Evolutionary conservation across 2,329 filamentous ascomycete species (phyloP).

Genomic region (Ilyonectria mors-panacis): DNA sequence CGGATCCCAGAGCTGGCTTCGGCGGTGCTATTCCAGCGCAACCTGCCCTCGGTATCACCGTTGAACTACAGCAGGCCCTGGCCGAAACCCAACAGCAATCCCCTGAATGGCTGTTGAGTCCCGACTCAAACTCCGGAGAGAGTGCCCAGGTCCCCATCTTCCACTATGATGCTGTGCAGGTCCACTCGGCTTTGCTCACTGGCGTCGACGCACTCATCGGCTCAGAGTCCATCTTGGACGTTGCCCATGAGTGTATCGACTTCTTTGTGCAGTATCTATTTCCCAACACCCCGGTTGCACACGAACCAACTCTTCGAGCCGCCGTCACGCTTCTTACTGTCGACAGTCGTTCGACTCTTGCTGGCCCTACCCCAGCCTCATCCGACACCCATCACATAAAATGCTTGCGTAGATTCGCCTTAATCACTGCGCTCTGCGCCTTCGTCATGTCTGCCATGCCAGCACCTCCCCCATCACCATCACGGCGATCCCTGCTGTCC

Average conservation of each 20-base stretch:
- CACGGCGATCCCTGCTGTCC: too few species aligned
- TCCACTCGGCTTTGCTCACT: neutral
- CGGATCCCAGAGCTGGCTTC: too few species aligned
- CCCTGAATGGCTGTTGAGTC: too few species aligned
- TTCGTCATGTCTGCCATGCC: neutral
- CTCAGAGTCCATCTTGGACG: neutral
- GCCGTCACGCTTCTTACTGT: neutral
- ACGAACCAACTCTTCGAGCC: neutral
- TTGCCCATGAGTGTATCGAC: neutral
- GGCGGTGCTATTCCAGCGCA: too few species aligned
- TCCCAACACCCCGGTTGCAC: neutral
- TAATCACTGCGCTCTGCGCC: neutral
- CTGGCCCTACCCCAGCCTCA: too few species aligned
- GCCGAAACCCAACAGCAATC: too few species aligned
- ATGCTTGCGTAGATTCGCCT: neutral
- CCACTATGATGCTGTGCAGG: neutral
- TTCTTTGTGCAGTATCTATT: neutral
- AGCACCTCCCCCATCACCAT: too few species aligned
- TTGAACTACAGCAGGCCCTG: too few species aligned
- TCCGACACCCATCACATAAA: neutral
- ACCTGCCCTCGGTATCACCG: too few species aligned
- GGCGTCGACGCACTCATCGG: neutral
- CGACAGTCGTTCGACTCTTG: neutral
- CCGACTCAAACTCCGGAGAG: too few species aligned
- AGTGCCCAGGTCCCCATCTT: too few species aligned